phyloP scores from a whole-genome alignment of 148 eudicot species.

The Bassia scoparia region DNA sequence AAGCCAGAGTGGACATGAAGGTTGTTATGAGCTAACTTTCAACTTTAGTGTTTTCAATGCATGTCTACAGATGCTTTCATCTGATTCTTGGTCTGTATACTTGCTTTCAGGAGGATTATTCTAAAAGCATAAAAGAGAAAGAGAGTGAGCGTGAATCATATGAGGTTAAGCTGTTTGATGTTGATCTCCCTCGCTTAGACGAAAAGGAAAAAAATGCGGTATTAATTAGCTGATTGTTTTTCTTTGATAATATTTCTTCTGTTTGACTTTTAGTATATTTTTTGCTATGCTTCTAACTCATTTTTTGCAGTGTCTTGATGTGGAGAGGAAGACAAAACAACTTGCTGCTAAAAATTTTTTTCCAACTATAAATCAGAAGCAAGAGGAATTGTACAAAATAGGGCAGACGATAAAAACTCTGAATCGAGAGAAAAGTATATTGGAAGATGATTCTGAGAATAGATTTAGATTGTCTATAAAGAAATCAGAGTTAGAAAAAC shows the following conservation, averaged over 20 bases:
- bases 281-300: slow-evolving; percentile 4
- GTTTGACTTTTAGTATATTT: neutral
- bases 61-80: neutral
- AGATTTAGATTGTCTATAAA: slow-evolving; percentile 55
- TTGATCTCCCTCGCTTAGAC: slow-evolving; percentile 51
- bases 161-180: slow-evolving; percentile 47
- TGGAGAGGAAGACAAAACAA: slow-evolving; percentile 60
- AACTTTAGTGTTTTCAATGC: slow-evolving; percentile 10
- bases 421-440: slow-evolving; percentile 45
- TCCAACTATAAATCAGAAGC: slow-evolving; percentile 33
- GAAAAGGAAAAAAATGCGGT: slow-evolving; percentile 71
- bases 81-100: neutral
- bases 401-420: slow-evolving; percentile 53
- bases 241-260: neutral
- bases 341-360: slow-evolving; percentile 52
- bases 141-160: slow-evolving; percentile 49
- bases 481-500: slow-evolving; percentile 59
- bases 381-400: slow-evolving; percentile 36
- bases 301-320: slow-evolving; percentile 49
- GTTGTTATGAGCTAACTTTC: slow-evolving; percentile 28
- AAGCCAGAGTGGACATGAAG: slow-evolving; percentile 57
- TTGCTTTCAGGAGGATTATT: slow-evolving; percentile 41
- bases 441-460: slow-evolving; percentile 67
- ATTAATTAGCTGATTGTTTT: slow-evolving; percentile 13
- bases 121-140: slow-evolving; percentile 50